Evolutionary conservation across 2,329 filamentous ascomycete species (phyloP).

Genomic region (Teratosphaeria zuluensis): DNA sequence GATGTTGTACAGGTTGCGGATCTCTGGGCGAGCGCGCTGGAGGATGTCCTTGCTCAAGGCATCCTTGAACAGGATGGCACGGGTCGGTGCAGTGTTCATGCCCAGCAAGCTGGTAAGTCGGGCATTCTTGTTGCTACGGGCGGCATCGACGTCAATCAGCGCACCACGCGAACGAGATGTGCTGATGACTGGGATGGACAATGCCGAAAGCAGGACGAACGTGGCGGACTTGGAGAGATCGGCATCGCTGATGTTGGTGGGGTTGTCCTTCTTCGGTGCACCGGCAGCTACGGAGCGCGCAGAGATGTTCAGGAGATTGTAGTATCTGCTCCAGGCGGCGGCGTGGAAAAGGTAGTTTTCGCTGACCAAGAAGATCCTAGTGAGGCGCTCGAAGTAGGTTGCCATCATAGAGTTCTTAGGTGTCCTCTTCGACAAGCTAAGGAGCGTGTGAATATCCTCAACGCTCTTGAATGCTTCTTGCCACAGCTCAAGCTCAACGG

Average conservation of each 20-base stretch:
- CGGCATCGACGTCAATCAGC: constrained; percentile 92
- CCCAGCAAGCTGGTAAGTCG: constrained; percentile 91
- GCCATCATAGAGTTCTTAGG: constrained; percentile 99
- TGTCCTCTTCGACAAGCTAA: constrained; percentile 94
- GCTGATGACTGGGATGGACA: constrained; percentile 99
- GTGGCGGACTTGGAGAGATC: constrained; percentile 92
- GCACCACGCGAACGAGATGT: constrained; percentile 91
- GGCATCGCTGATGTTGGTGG: constrained; percentile 67
- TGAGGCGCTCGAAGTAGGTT: constrained; percentile 99
- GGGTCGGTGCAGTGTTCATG: constrained; percentile 82
- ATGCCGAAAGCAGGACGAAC: constrained; percentile 86
- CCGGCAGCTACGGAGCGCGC: constrained; percentile 72
- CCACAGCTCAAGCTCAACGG: constrained; percentile 95
- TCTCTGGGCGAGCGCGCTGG: constrained; percentile 86
- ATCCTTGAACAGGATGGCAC: constrained; percentile 88
- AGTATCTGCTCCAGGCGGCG: constrained; percentile 94
- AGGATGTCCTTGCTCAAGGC: constrained; percentile 89
- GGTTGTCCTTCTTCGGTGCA: constrained; percentile 88
- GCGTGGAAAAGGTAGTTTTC: constrained; percentile 99
- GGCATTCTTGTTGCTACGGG: constrained; percentile 97
- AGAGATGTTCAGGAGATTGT: constrained; percentile 89
- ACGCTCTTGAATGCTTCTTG: constrained; percentile 99
- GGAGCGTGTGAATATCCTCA: constrained; percentile 94
- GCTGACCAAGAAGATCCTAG: constrained; percentile 94
- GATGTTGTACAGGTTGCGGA: constrained; percentile 95